These are phyloP conservation scores for Carpinus viminea DNA, from an alignment of 306 rosid genomes.

Conservation along the genomic window DNA sequence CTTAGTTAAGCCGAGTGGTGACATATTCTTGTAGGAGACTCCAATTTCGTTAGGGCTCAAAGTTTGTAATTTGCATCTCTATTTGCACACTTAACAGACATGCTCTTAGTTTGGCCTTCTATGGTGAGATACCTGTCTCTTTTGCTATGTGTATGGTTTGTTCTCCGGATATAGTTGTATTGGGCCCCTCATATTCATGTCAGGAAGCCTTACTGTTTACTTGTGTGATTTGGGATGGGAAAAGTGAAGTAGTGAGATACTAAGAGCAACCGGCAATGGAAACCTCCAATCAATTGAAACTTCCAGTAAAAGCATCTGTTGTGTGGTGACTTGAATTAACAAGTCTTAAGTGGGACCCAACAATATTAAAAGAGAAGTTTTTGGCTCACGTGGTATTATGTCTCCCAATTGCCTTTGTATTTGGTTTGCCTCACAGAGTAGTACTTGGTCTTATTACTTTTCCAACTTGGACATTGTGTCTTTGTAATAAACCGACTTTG, in stretches of 20 bases:
- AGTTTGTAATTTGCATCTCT: neutral
- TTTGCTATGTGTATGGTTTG: neutral
- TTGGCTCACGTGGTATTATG: too few species aligned
- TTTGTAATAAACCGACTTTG: too few species aligned
- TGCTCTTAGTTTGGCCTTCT: neutral
- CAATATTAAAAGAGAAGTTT: too few species aligned
- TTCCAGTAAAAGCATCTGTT: neutral
- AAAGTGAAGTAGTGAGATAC: neutral
- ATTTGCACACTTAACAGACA: neutral
- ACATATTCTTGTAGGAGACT: neutral
- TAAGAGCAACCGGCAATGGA: neutral
- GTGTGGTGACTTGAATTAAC: too few species aligned
- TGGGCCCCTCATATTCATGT: neutral
- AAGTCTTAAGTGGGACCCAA: too few species aligned
- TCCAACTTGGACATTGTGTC: too few species aligned
- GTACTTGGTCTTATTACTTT: too few species aligned
- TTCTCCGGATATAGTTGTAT: neutral
- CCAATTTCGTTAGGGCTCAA: neutral
- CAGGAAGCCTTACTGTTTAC: neutral
- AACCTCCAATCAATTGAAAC: neutral
- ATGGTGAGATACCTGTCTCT: neutral
- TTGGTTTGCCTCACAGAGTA: too few species aligned
- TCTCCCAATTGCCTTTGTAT: too few species aligned
- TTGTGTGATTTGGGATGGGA: neutral
- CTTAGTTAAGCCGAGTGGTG: neutral